phyloP scores from a whole-genome alignment of 257 asterid genomes.

The Solanum paucissectum region DNA sequence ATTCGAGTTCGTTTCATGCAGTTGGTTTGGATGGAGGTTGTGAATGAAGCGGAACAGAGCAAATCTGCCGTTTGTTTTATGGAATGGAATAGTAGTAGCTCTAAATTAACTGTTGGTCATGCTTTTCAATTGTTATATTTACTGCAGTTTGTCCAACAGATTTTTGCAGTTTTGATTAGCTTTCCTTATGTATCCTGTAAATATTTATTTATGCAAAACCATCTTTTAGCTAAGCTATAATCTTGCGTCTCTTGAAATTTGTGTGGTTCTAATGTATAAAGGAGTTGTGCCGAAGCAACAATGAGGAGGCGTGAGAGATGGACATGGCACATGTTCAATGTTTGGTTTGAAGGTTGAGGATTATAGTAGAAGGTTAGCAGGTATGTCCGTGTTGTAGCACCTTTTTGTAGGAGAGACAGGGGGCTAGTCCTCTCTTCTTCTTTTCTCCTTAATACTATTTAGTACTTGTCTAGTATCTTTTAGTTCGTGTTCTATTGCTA shows the following conservation, averaged over 20 bases:
- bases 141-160: background rate
- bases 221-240: background rate
- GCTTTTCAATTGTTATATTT: background rate
- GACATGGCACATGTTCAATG: background rate
- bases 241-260: background rate
- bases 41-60: background rate
- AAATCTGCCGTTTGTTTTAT: background rate
- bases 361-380: no score
- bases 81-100: background rate
- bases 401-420: background rate
- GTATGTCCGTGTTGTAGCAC: accelerated
- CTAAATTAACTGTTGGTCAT: background rate
- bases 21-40: conserved; percentile 16
- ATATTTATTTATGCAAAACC: background rate
- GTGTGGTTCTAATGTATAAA: background rate
- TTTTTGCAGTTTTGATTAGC: background rate
- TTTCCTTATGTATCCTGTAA: background rate
- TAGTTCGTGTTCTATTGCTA: background rate
- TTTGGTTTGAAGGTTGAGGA: background rate
- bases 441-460: background rate
- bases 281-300: background rate
- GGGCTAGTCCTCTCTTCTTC: background rate
- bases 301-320: background rate
- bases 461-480: background rate
- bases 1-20: conserved; percentile 6